Evolutionary conservation across 768 basidiomycete species (phyloP).

Genomic region (Tremella yokohamensis): DNA sequence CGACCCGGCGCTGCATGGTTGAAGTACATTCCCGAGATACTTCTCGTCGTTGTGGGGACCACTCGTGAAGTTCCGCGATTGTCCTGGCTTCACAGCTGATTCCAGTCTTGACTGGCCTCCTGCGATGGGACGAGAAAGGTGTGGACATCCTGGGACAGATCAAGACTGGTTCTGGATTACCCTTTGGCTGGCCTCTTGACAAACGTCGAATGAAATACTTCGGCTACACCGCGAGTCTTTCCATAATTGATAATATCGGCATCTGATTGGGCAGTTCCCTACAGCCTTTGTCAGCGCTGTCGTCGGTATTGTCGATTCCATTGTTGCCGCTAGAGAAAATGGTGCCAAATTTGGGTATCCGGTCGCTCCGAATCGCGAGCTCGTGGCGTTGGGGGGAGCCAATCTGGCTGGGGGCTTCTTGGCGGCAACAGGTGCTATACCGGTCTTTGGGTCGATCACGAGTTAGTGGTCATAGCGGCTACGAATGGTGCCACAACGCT

Average conservation of each 20-base stretch:
- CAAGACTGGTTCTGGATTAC: slow-evolving; percentile 56
- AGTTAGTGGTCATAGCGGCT: slow-evolving; percentile 53
- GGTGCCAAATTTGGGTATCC: slow-evolving; percentile 77
- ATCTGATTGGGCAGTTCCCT: slow-evolving; percentile 35
- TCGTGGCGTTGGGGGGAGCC: slow-evolving; percentile 83
- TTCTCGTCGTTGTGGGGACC: slow-evolving; percentile 76
- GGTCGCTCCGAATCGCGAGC: slow-evolving; percentile 88
- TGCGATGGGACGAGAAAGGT: slow-evolving; percentile 72
- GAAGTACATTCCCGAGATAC: slow-evolving; percentile 81
- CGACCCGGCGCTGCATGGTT: slow-evolving; percentile 60
- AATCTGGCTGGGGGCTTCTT: slow-evolving; percentile 77
- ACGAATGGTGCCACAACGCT: background rate
- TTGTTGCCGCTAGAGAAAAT: slow-evolving; percentile 92
- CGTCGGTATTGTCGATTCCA: slow-evolving; percentile 88
- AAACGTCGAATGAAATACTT: slow-evolving; percentile 63
- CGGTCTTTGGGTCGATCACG: slow-evolving; percentile 90
- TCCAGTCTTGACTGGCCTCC: slow-evolving; percentile 66
- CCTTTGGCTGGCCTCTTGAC: slow-evolving; percentile 70
- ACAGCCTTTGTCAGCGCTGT: slow-evolving; percentile 67
- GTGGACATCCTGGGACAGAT: slow-evolving; percentile 81
- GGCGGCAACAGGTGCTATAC: slow-evolving; percentile 69
- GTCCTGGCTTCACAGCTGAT: background rate
- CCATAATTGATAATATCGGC: too few relatives aligned
- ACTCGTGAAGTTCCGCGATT: slow-evolving; percentile 58
- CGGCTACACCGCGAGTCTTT: slow-evolving; percentile 58